Percentiles rank a stretch among this genome's conserved stretches.
phyloP scores from a whole-genome alignment of 306 rosid genomes.

The Cicer yamashitae region DNA sequence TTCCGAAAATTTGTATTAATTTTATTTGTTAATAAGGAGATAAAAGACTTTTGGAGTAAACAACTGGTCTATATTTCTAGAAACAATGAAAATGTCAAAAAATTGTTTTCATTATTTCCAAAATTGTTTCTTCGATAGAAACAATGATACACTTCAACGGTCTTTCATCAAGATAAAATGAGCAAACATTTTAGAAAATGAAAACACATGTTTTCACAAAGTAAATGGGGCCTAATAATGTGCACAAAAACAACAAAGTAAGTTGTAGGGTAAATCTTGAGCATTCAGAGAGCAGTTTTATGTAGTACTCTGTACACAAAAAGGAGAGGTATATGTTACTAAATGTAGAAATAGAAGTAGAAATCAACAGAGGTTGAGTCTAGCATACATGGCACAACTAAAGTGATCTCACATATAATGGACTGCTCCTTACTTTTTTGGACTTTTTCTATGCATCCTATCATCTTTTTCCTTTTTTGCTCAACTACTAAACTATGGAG shows the following conservation, averaged over 20 bases:
- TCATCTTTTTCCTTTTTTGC: not conserved
- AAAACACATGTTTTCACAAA: no score
- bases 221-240: not conserved
- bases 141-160: no score
- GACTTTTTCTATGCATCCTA: not conserved
- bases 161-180: no score
- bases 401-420: not conserved
- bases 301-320: not conserved
- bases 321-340: not conserved
- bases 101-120: no score
- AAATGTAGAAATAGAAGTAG: not conserved
- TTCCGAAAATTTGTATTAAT: no score
- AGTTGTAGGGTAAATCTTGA: not conserved
- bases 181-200: no score
- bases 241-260: conserved; percentile 6
- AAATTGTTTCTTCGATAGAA: no score
- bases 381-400: not conserved
- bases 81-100: no score
- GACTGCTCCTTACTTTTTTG: not conserved
- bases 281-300: not conserved
- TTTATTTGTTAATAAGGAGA: no score
- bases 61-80: no score
- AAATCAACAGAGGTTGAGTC: not conserved
- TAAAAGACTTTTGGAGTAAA: no score
- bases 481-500: not conserved